Conservation (phyloP, 2,329 filamentous ascomycete genomes). For the Claviceps citrina region DNA sequence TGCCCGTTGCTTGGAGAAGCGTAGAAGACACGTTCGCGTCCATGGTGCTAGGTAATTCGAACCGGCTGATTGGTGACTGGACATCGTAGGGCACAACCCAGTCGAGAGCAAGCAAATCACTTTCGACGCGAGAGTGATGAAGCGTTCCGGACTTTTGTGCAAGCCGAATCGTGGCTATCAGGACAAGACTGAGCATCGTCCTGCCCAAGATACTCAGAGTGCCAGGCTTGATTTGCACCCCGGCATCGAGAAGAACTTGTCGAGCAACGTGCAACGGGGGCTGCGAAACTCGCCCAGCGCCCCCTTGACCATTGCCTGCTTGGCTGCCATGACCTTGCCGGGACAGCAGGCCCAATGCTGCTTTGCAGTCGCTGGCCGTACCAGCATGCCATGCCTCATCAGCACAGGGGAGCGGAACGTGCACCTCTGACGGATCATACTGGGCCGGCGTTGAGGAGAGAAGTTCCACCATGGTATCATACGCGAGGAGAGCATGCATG, state of each 20-base stretch:
- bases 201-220: slow-evolving; percentile 1
- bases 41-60: not conserved
- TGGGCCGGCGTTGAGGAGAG: slow-evolving; percentile 55
- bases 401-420: slow-evolving; percentile 53
- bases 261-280: slow-evolving; percentile 47
- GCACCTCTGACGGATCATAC: slow-evolving; percentile 49
- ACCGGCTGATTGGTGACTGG: slow-evolving; percentile 18
- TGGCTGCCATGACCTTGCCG: slow-evolving; percentile 25
- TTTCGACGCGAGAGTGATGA: not conserved
- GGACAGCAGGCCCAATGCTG: slow-evolving; percentile 44
- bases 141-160: slow-evolving; percentile 15
- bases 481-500: slow-evolving; percentile 49
- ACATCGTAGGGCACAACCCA: slow-evolving; percentile 46
- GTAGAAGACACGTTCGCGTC: not conserved
- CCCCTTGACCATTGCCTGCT: slow-evolving; percentile 46
- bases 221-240: slow-evolving; percentile 1
- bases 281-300: slow-evolving; percentile 24
- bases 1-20: slow-evolving; percentile 2
- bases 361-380: slow-evolving; percentile 42
- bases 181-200: slow-evolving; percentile 20
- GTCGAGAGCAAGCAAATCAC: slow-evolving; percentile 23
- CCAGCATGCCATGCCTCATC: slow-evolving; percentile 60
- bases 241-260: slow-evolving; percentile 42
- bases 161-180: slow-evolving; percentile 44
- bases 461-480: slow-evolving; percentile 49